A percentile compares a stretch with the other conserved stretches of the same genome.
These are phyloP conservation scores for Vachellia pachyceras DNA, from an alignment of 306 rosid species.

Conservation along the genomic window DNA sequence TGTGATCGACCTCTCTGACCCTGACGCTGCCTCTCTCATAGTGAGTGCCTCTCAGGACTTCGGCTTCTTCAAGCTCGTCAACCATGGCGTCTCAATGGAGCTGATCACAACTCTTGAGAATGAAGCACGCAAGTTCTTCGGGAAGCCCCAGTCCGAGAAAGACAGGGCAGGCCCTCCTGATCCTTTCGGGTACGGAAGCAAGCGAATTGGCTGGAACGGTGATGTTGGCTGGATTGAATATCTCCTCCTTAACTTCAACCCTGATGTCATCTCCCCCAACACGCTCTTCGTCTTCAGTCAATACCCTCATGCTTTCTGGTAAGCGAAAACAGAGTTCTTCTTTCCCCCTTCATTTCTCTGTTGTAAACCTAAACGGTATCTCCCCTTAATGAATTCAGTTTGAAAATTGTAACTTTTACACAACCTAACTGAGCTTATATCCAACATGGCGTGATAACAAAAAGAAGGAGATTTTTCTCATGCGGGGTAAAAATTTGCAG, in stretches of 20 bases:
- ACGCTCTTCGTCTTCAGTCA: conserved; percentile 48
- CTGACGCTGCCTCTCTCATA: conserved; percentile 52
- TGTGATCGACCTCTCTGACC: conserved; percentile 60
- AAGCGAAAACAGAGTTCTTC: conserved; percentile 25
- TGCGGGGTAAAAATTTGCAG: conserved; percentile 34
- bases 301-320: conserved; percentile 58
- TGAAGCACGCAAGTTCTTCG: conserved; percentile 58
- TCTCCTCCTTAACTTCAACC: conserved; percentile 70
- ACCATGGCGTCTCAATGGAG: conserved; percentile 69
- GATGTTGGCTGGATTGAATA: conserved; percentile 92
- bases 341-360: not conserved
- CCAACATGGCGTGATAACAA: not conserved
- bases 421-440: not conserved
- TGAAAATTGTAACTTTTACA: not conserved
- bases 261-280: conserved; percentile 54
- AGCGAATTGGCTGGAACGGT: conserved; percentile 75
- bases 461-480: not conserved
- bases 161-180: conserved; percentile 72
- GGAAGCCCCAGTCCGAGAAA: conserved; percentile 60
- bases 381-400: not conserved
- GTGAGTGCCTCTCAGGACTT: conserved; percentile 69
- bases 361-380: not conserved
- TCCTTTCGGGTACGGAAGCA: conserved; percentile 81
- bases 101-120: conserved; percentile 56
- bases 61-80: conserved; percentile 74